phyloP scores from a whole-genome alignment of 768 basidiomycete species.

The Brasilioporus rufonigricans region DNA sequence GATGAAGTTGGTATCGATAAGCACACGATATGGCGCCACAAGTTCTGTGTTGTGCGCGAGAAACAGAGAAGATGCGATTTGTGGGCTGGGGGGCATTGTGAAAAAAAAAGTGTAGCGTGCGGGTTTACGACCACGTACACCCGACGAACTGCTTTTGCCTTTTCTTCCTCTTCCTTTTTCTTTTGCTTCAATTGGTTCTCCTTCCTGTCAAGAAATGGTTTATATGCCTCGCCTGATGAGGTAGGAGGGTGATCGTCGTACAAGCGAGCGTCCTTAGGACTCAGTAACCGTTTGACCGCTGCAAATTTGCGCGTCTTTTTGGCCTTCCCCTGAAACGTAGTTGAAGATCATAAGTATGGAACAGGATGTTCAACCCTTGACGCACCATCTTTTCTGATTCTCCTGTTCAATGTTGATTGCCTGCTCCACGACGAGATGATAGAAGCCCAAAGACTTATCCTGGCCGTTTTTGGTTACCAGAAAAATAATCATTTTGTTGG shows the following conservation, averaged over 20 bases:
- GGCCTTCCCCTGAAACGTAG: conserved; percentile 65
- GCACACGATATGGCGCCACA: conserved; percentile 93
- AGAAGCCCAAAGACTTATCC: background rate
- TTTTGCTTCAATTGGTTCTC: conserved; percentile 90
- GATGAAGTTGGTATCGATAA: conserved; percentile 99
- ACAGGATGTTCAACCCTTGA: background rate
- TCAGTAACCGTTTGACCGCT: conserved; percentile 87
- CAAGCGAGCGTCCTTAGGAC: conserved; percentile 92
- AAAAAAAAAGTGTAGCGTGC: background rate
- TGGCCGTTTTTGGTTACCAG: background rate
- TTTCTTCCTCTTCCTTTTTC: conserved; percentile 78
- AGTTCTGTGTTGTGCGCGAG: conserved; percentile 93
- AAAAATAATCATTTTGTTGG: background rate
- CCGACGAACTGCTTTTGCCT: conserved; percentile 72
- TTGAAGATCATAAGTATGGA: background rate
- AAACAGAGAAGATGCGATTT: conserved; percentile 90
- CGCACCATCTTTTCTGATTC: conserved; percentile 17
- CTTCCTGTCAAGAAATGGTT: conserved; percentile 54
- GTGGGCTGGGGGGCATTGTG: conserved; percentile 49
- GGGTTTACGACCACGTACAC: conserved; percentile 53
- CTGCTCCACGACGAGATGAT: background rate
- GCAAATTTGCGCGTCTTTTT: conserved; percentile 97
- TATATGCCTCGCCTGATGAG: background rate
- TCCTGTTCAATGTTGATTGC: background rate
- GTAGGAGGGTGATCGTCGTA: conserved; percentile 38